Evolutionary conservation across 2,329 filamentous ascomycete genomes (phyloP).

Genomic region (Seiridium cupressi): DNA sequence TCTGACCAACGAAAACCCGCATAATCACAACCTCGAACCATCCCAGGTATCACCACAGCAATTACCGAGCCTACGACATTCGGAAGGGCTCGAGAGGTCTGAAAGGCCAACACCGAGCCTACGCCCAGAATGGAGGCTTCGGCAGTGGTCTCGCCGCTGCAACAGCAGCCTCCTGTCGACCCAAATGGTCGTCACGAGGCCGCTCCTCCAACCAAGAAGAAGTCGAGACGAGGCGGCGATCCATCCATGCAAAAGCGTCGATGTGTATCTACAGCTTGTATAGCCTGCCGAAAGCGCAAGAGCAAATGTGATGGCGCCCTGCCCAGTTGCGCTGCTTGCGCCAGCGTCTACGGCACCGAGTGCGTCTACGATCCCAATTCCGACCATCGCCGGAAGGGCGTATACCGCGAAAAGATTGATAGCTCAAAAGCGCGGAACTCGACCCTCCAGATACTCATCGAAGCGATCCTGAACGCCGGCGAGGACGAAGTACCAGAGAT

Average conservation of each 20-base stretch:
- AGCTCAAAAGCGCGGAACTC: conserved; percentile 82
- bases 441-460: conserved; percentile 87
- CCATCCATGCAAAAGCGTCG: conserved; percentile 61
- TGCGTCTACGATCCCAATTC: conserved; percentile 96
- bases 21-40: neutral
- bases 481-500: conserved; percentile 83
- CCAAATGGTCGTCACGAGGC: conserved; percentile 1
- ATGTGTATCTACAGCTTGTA: conserved; percentile 82
- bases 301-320: conserved; percentile 90
- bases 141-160: neutral
- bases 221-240: conserved; percentile 47
- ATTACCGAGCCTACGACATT: neutral
- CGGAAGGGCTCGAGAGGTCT: neutral
- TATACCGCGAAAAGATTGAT: conserved; percentile 92
- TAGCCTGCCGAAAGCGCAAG: conserved; percentile 76
- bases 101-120: neutral
- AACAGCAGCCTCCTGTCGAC: neutral
- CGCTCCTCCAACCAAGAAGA: conserved; percentile 40
- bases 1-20: neutral
- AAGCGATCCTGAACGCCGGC: conserved; percentile 86
- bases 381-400: conserved; percentile 92
- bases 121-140: conserved; percentile 1
- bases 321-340: conserved; percentile 92
- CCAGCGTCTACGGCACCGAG: conserved; percentile 85
- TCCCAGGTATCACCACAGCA: too few relatives aligned